Conservation (phyloP, 2,329 filamentous ascomycete species). For the Aquanectria penicillioides region DNA sequence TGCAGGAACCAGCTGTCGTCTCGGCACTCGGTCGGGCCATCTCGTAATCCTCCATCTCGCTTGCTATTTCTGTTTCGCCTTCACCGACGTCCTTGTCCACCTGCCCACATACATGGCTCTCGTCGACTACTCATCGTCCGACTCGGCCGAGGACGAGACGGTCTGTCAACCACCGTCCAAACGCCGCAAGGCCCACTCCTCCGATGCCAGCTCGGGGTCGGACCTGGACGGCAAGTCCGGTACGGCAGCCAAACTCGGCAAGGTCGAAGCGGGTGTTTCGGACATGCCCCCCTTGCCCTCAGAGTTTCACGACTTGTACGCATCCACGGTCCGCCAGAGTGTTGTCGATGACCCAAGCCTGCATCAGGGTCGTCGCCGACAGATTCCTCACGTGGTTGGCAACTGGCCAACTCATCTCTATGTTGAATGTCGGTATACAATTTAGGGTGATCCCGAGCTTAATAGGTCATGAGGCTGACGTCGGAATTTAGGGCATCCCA, state of each 20-base stretch:
- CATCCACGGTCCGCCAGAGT: slow-evolving; percentile 80
- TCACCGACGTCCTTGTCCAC: neutral
- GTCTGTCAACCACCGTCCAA: slow-evolving; percentile 48
- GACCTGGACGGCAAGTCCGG: slow-evolving; percentile 1
- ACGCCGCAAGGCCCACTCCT: slow-evolving; percentile 46
- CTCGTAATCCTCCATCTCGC: neutral
- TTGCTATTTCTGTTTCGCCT: neutral
- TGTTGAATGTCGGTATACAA: slow-evolving; percentile 83
- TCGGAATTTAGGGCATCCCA: slow-evolving; percentile 71
- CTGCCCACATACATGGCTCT: slow-evolving; percentile 61
- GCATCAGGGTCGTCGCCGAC: slow-evolving; percentile 85
- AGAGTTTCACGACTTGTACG: slow-evolving; percentile 89
- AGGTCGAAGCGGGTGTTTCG: slow-evolving; percentile 23
- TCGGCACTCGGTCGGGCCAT: neutral
- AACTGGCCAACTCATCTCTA: slow-evolving; percentile 96
- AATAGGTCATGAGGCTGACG: too few relatives aligned
- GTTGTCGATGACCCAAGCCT: slow-evolving; percentile 83
- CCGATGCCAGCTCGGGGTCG: slow-evolving; percentile 6
- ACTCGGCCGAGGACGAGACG: slow-evolving; percentile 29
- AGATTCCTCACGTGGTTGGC: slow-evolving; percentile 84
- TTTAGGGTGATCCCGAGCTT: too few relatives aligned
- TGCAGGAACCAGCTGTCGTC: slow-evolving; percentile 15
- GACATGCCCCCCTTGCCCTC: slow-evolving; percentile 78
- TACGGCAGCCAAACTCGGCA: slow-evolving; percentile 10
- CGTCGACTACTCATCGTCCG: slow-evolving; percentile 66